phyloP scores from a whole-genome alignment of 495 filamentous ascomycete species.

The Aspergillus bridgeri region DNA sequence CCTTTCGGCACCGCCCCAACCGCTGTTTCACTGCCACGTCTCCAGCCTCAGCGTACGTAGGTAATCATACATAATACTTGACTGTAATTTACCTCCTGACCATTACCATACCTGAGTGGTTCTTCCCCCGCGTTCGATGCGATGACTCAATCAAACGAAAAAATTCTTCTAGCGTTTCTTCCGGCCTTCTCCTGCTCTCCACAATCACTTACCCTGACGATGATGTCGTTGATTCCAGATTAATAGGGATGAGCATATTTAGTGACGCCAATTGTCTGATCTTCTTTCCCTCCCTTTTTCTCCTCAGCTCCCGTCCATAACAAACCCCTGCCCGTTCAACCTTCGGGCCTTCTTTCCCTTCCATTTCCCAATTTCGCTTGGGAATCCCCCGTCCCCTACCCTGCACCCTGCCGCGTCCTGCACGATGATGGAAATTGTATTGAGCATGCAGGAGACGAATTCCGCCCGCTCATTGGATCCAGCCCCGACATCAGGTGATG shows the following conservation, averaged over 20 bases:
- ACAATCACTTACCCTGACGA: too few species aligned
- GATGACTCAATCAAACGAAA: conserved; percentile 5
- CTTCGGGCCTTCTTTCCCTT: too few species aligned
- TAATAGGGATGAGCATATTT: conserved; percentile 16
- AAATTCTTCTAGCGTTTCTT: background rate
- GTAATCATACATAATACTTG: too few species aligned
- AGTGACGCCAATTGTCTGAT: conserved; percentile 8
- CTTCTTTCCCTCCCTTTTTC: background rate
- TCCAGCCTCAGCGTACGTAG: conserved; percentile 13
- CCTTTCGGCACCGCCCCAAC: conserved; percentile 21
- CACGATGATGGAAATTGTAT: background rate
- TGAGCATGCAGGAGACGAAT: background rate
- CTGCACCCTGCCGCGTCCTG: background rate
- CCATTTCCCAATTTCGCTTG: background rate
- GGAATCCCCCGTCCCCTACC: background rate
- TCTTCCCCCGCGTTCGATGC: background rate
- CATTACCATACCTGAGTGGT: too few species aligned
- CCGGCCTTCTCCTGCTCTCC: background rate
- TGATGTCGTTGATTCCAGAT: background rate
- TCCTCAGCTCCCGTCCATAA: background rate
- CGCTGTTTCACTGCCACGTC: conserved; percentile 20
- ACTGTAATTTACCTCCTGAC: too few species aligned
- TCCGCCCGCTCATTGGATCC: background rate
- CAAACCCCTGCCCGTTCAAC: background rate
- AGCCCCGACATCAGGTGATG: conserved; percentile 9